Evolutionary conservation across 306 rosid species (phyloP), one percentile per base, ranked within the genome.

Genomic region (Fagus crenata): DNA sequence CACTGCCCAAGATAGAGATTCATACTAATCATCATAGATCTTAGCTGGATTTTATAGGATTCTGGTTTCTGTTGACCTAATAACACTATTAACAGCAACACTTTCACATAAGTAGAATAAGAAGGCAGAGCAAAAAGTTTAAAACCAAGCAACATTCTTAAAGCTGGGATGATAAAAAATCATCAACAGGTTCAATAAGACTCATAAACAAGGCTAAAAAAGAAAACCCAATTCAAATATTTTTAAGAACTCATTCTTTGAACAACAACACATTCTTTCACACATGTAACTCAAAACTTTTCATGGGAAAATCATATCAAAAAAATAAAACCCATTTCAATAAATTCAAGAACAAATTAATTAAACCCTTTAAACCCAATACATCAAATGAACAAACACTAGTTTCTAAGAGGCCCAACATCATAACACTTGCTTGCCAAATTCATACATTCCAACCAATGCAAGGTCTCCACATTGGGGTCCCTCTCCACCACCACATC

Each of bases 401-500:
- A 12, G 49, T 3, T 17, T 22, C 17, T 65, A 37, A 9, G 71
- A 39, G 31, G 40, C 71, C 71, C 46, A 58, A 81, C 49, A 51
- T 92, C 74, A 53, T 92, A 93, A 75, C 92, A 86, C 49, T 89
- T 85, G 1, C 86, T 82, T 12, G 95, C 97, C 85, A 92, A 77
- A 31, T 79, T 77, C 59, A 94, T 12, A 75, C 92, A 90, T 7
- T 89, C 95, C 78, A 94, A 22, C 89, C 93, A 88, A 56, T 90
- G 98, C 77, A 94, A 61, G 15, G 85, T 76, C 86, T 94, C 95
- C 0, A 77, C 89, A 75, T 90, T 94, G 42, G 95, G 92, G 39
- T 94, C 98, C 31, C 87, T 89, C 81, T 92, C 95, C 0, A 81
- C 22, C 53, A 89, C 84, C 40, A 94, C 90, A 81, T 94, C 97